Base-by-base conservation (phyloP, 495 filamentous ascomycete species). In the Trichoderma parareesei region DNA sequence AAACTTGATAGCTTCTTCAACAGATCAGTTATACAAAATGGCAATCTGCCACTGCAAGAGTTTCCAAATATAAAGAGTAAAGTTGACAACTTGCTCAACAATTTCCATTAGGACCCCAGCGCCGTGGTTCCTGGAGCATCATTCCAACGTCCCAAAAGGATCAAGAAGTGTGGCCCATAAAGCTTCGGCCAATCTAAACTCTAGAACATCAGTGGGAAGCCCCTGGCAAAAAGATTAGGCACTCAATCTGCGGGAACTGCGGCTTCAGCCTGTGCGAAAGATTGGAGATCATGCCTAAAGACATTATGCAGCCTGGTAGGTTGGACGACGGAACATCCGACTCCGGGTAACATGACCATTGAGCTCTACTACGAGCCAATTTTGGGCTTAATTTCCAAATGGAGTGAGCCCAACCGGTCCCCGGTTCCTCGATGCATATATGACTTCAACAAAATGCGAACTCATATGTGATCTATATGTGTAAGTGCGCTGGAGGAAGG, bases 341-440 rank as follows among this genome's bases (percentile, higher is more conserved):
- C 60, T 27, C 61, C 78, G 10, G 69, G 69, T 35, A 77, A 74
- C 65, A 66, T 81, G 18, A 75, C 71, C 57, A 64, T 81, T 20
- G 80, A 82, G 73, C 77, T 82, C 49, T 82, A 82, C 60, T 71
- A 72, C 2, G 79, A 78, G 71, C 77, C 81, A 59, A 71, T 79
- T 13, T 61, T 73, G 48, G 62, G 63, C 35, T 82, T 79, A 63
- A 64, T 74, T 10, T 63, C 61, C 40, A 71, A 38, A 66, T 73
- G 3, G 70, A 74, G 61, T 78, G 77, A n/a, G 80, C 78, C 6
- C 77, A 79, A 70, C 80, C 81, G 9, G 16, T 27, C 0, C 46
- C 46, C 20, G 16, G 46, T 9, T 49, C 20, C 27, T 27, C 2
- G 27, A 27, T 27, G 18, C 9, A 18, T 18, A 27, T 16, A 18